A percentile compares a stretch with the other conserved stretches of the same genome.
phyloP scores from a whole-genome alignment of 192 early-diverging fungal species.

The Globomyces pollinis-pini region DNA sequence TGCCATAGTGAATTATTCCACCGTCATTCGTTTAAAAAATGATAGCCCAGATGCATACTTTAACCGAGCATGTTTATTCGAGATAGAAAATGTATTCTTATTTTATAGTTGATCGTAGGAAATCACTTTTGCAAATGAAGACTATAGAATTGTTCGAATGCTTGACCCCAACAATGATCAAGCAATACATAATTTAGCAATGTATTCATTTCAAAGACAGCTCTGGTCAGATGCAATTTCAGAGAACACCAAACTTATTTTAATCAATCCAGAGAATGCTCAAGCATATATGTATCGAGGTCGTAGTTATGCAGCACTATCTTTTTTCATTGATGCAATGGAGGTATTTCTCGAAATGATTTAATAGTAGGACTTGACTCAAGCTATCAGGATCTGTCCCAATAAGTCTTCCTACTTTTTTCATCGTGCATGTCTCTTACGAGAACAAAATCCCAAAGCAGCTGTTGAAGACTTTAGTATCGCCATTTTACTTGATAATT shows the following conservation, averaged over 20 bases:
- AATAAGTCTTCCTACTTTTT: constrained; percentile 30
- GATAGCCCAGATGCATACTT: constrained; percentile 43
- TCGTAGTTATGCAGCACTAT: constrained; percentile 30
- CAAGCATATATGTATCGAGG: constrained; percentile 30
- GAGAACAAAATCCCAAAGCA: constrained; percentile 28
- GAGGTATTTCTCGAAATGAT: not conserved
- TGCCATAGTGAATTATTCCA: constrained; percentile 46
- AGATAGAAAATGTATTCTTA: constrained; percentile 33
- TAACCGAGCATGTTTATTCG: constrained; percentile 43
- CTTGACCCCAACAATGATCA: constrained; percentile 44
- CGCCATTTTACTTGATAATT: constrained; percentile 37
- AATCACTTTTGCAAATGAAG: constrained; percentile 47
- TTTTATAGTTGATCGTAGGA: constrained; percentile 25
- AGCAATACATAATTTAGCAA: constrained; percentile 41
- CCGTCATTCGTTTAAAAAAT: constrained; percentile 44
- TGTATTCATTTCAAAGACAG: constrained; percentile 40
- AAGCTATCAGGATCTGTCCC: constrained; percentile 37
- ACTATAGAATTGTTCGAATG: constrained; percentile 39
- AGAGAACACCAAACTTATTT: constrained; percentile 37
- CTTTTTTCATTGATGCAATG: constrained; percentile 37
- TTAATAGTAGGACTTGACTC: constrained; percentile 29
- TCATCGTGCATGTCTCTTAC: constrained; percentile 39
- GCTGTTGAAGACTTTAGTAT: constrained; percentile 47
- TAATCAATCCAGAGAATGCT: constrained; percentile 29
- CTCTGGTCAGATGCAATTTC: constrained; percentile 43